Percentiles rank a stretch among this genome's conserved stretches.
phyloP scores from a whole-genome alignment of 2,329 filamentous ascomycete species.

The Claviceps fusiformis region DNA sequence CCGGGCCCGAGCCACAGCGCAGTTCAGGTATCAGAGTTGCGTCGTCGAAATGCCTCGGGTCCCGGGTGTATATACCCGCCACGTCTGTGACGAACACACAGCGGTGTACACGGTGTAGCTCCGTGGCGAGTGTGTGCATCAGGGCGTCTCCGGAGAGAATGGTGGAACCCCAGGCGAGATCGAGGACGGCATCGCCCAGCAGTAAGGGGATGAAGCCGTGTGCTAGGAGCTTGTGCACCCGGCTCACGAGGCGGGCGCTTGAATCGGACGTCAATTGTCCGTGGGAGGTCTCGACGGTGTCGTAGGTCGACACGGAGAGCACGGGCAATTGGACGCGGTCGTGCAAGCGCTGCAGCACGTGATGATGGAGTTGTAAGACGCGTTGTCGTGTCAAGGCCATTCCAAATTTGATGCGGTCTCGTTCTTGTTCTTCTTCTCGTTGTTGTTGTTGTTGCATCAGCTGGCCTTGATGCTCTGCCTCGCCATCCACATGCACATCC shows the following conservation, averaged over 20 bases:
- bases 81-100: constrained; percentile 4
- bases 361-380: constrained; percentile 1
- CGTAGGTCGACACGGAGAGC: constrained; percentile 2
- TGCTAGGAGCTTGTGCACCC: background rate
- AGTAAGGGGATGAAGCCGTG: constrained; percentile 2
- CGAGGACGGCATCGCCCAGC: constrained; percentile 4
- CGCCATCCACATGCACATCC: background rate
- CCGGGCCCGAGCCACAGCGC: background rate
- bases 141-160: constrained; percentile 4
- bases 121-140: constrained; percentile 1
- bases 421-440: background rate
- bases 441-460: background rate
- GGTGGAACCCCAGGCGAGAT: background rate
- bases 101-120: background rate
- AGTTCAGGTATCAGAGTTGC: background rate
- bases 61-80: constrained; percentile 2
- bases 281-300: constrained; percentile 2
- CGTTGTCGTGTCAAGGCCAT: constrained; percentile 3
- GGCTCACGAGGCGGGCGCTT: background rate
- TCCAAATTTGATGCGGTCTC: background rate
- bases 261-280: background rate
- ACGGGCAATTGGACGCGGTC: background rate
- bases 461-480: background rate
- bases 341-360: constrained; percentile 1
- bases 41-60: background rate